Base-by-base conservation (phyloP, 2,329 filamentous ascomycete genomes). In the Metarhizium anisopliae region DNA sequence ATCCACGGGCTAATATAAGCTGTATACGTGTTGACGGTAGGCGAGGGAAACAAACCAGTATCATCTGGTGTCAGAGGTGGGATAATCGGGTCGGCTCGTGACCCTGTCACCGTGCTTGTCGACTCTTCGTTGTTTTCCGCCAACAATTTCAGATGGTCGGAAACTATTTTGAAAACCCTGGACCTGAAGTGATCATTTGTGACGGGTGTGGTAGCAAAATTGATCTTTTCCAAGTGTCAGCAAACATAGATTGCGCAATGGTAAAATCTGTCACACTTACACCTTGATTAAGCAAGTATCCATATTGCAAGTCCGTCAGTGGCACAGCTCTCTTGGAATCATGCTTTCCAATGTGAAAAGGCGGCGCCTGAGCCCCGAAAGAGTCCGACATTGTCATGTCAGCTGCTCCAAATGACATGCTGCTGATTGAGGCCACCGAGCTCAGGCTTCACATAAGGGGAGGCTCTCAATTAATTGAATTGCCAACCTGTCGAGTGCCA, bases 1-100 rank as follows among this genome's bases (percentile, higher is more conserved):
- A 96, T 93, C 93, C 93, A 97, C 6, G 90, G 82, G 69, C 91
- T 96, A n/a, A 84, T 84, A 56, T 87, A 86, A 14, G 85, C 89
- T 51, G 95, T 80, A 57, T 94, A 77, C 53, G 91, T 88, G 60
- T 84, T 84, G 58, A 91, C 83, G 59, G 80, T 80, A 14, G 82
- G 78, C 56, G 80, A 81, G 5, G 89, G 89, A 51, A 83, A 83
- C 55, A 94, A 74, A 20, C 80, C 83, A 0, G 90, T 92, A 67
- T 96, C 92, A 59, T 88, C 81, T 11, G 90, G 86, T 1, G 86
- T 89, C 60, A 99, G 74, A 47, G 91, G 85, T 11, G 80, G 80
- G 35, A 84, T 76, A 52, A 82, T 81, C 16, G 81, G 84, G 59
- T 79, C 79, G 47, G 79, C 77, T 53, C 77, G 72, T 29, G 74